phyloP scores from a whole-genome alignment of 1,284 basidiomycete genomes.

The Limonomyces culmigenus region DNA sequence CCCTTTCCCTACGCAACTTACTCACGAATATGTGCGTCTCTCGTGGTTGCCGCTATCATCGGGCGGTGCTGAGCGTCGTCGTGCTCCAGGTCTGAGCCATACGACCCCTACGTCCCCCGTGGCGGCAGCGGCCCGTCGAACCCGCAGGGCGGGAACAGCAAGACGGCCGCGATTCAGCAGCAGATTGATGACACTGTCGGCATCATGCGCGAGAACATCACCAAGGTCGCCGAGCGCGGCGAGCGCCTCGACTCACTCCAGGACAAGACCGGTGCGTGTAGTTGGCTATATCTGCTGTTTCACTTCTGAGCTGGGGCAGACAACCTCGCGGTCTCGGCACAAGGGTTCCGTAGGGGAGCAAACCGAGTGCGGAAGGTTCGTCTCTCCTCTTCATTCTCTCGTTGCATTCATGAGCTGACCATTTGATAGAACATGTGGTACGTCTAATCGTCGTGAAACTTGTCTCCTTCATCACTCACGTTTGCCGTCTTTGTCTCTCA shows the following conservation, averaged over 20 bases:
- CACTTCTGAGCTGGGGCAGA: slow-evolving; percentile 29
- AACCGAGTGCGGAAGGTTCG: slow-evolving; percentile 95
- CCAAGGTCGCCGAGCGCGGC: slow-evolving; percentile 88
- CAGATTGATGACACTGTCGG: slow-evolving; percentile 93
- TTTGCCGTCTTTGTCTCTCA: slow-evolving; percentile 14
- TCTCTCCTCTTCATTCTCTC: slow-evolving; percentile 9
- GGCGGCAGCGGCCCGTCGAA: slow-evolving; percentile 42
- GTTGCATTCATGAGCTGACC: neutral
- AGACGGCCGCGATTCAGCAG: slow-evolving; percentile 84
- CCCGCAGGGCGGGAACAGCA: slow-evolving; percentile 41
- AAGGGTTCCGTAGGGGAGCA: slow-evolving; percentile 94
- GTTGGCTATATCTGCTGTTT: slow-evolving; percentile 1
- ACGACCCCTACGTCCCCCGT: slow-evolving; percentile 90
- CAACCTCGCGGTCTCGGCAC: slow-evolving; percentile 95
- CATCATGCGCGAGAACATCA: slow-evolving; percentile 97
- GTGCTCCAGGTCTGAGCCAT: slow-evolving; percentile 87
- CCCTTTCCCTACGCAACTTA: too few species aligned
- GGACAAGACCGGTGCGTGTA: slow-evolving; percentile 85
- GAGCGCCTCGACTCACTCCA: slow-evolving; percentile 89
- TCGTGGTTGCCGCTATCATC: too few species aligned
- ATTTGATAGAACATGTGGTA: slow-evolving; percentile 66
- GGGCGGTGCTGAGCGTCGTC: too few species aligned
- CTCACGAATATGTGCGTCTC: too few species aligned
- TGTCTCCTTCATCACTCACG: slow-evolving; percentile 5
- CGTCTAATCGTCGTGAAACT: slow-evolving; percentile 14